Conservation (phyloP, 2,329 filamentous ascomycete species). For the Alternaria angustiovoidea region DNA sequence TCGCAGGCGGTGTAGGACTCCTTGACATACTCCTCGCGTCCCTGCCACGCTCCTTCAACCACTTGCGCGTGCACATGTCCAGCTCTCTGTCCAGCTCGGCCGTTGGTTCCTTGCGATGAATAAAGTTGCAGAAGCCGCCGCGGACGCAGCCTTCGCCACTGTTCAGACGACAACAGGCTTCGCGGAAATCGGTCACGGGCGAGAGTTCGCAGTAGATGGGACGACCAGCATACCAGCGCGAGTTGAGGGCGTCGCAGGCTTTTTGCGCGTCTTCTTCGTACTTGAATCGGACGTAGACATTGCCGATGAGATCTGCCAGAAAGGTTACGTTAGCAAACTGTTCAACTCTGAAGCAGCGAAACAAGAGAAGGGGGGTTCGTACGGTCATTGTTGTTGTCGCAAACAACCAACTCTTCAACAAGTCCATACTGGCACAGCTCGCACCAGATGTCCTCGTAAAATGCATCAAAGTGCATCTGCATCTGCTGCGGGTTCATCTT, state of each 20-base stretch:
- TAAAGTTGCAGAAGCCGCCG: slow-evolving; percentile 99
- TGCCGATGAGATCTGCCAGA: slow-evolving; percentile 84
- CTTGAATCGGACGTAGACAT: slow-evolving; percentile 99
- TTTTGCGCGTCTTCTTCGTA: slow-evolving; percentile 96
- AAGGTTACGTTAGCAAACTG: slow-evolving; percentile 11
- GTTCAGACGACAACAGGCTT: slow-evolving; percentile 95
- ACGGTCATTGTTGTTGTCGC: slow-evolving; percentile 99
- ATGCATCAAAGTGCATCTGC: slow-evolving; percentile 99
- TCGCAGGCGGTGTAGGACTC: slow-evolving; percentile 85
- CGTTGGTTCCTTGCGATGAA: slow-evolving; percentile 93
- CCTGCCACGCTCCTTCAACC: slow-evolving; percentile 83
- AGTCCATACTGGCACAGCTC: slow-evolving; percentile 98
- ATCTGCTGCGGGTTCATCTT: slow-evolving; percentile 96
- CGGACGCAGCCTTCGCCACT: slow-evolving; percentile 93
- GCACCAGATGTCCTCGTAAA: slow-evolving; percentile 99
- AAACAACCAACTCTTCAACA: slow-evolving; percentile 96
- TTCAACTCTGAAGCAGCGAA: not conserved
- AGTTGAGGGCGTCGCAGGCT: slow-evolving; percentile 93
- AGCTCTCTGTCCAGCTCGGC: slow-evolving; percentile 89
- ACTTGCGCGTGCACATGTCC: slow-evolving; percentile 92
- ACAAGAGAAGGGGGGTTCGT: slow-evolving; percentile 48
- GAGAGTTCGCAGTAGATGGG: slow-evolving; percentile 98
- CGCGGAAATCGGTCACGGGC: slow-evolving; percentile 96
- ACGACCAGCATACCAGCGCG: slow-evolving; percentile 93
- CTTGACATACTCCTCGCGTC: slow-evolving; percentile 83